phyloP scores from a whole-genome alignment of 306 rosid genomes.

The Quillaja saponaria region DNA sequence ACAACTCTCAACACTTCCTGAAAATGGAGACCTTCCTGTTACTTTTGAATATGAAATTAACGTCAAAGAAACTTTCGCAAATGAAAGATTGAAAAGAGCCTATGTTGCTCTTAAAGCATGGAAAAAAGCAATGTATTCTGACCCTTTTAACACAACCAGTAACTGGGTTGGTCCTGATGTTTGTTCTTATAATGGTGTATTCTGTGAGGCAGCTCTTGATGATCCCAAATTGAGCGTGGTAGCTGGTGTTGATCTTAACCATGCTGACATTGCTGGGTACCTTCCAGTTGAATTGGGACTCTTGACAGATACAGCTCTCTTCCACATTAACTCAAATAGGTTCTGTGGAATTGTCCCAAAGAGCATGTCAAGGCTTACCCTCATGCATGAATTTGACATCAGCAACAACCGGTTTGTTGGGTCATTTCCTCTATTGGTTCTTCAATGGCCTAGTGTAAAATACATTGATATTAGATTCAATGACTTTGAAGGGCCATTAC shows the following conservation, averaged over 20 bases:
- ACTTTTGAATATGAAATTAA: neutral
- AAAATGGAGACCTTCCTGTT: conserved; percentile 4
- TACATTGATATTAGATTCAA: conserved; percentile 49
- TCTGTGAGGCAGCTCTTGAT: conserved; percentile 49
- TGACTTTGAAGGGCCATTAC: conserved; percentile 49
- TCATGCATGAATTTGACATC: conserved; percentile 47
- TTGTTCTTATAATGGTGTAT: conserved; percentile 55
- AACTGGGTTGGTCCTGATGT: conserved; percentile 52
- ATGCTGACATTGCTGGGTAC: conserved; percentile 49
- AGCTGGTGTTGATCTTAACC: conserved; percentile 52
- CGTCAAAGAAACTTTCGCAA: neutral
- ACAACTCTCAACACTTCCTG: neutral
- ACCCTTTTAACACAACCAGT: conserved; percentile 35
- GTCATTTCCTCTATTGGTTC: conserved; percentile 36
- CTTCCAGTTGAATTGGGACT: conserved; percentile 42
- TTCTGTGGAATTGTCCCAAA: conserved; percentile 53
- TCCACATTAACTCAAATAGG: conserved; percentile 55
- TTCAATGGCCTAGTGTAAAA: conserved; percentile 38
- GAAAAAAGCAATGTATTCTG: conserved; percentile 45
- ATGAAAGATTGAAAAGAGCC: conserved; percentile 37
- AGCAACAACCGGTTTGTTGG: conserved; percentile 62
- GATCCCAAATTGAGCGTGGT: conserved; percentile 40
- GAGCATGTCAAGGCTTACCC: conserved; percentile 27
- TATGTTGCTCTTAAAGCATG: conserved; percentile 47
- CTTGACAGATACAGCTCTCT: conserved; percentile 44